phyloP scores from a whole-genome alignment of 345 rosid species.

The Lepidium sativum region DNA sequence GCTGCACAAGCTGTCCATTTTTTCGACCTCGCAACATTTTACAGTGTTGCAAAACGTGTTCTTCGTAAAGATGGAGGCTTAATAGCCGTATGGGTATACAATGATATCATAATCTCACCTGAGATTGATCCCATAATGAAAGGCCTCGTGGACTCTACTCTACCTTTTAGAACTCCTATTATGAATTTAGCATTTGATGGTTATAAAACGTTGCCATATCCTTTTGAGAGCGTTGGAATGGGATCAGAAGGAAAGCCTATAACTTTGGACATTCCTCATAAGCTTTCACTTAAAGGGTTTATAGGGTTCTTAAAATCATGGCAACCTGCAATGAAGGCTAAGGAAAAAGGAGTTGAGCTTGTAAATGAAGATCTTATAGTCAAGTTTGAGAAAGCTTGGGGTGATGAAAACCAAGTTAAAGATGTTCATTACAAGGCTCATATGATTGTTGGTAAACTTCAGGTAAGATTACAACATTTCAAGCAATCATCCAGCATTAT shows the following conservation, averaged over 20 bases:
- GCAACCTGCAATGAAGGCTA: constrained; percentile 44
- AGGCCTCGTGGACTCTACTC: constrained; percentile 38
- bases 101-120: constrained; percentile 32
- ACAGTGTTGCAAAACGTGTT: constrained; percentile 36
- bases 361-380: constrained; percentile 32
- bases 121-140: constrained; percentile 39
- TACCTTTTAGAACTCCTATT: constrained; percentile 38
- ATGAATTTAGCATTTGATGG: constrained; percentile 29
- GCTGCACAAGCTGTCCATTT: constrained; percentile 51
- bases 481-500: not conserved
- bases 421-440: constrained; percentile 43
- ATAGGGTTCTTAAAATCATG: constrained; percentile 37
- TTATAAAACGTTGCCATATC: constrained; percentile 46
- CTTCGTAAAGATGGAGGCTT: constrained; percentile 52
- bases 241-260: constrained; percentile 48
- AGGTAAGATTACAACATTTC: constrained; percentile 2
- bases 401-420: constrained; percentile 38
- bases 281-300: constrained; percentile 16
- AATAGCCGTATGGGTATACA: constrained; percentile 55
- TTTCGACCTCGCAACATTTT: constrained; percentile 48
- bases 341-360: constrained; percentile 55
- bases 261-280: constrained; percentile 21
- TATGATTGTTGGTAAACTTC: constrained; percentile 49
- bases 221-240: constrained; percentile 45
- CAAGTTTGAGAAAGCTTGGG: constrained; percentile 53